Base-by-base conservation (phyloP, 2,329 filamentous ascomycete species). In the Pezicula radicicola region DNA sequence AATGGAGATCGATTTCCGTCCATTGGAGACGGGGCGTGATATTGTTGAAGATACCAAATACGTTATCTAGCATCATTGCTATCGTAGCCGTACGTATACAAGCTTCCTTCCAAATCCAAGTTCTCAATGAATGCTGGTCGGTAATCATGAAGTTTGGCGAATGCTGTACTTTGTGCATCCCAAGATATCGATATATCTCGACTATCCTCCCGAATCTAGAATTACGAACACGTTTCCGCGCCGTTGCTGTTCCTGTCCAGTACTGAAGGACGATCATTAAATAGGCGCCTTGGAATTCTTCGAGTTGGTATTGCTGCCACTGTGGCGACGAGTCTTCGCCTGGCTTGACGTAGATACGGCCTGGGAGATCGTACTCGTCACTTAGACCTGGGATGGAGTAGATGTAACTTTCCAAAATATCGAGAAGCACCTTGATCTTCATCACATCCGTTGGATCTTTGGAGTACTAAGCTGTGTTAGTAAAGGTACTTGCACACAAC, bases 11-110 rank as follows among this genome's bases (percentile, higher is more conserved):
- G 6, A 66, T 52, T 52, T 67, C 65, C 2, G 62, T 50, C 64
- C 64, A 67, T 51, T 66, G 63, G 16, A 66, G 53, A n/a, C 60
- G 56, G 9, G 62, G 58, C 6, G 62, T 35, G 2, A 65, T 55
- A 33, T 67, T 67, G 48, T 67, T 65, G 51, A 66, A 65, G 16
- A 66, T 63, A 6, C 59, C 63, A 56, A 65, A 66, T 5, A 57
- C 56, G 45, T 61, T 60, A 46, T 67, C 65, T 5, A 67, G 57
- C 61, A 66, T 63, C n/a, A 58, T 51, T 27, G 63, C 59, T 10
- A 64, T 30, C 12, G 54, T 59, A 12, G 56, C 55, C 7, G 54
- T 60, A 25, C 63, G 54, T 28, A 66, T 61, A 36, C 53, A 60
- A 9, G 59, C 63, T 55, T 66, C 64, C 50, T 58, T 62, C 8